Percentiles rank a stretch among this genome's conserved stretches.
Evolutionary conservation across 1,284 basidiomycete species (phyloP).

Genomic region (Marasmius tenuissimus): DNA sequence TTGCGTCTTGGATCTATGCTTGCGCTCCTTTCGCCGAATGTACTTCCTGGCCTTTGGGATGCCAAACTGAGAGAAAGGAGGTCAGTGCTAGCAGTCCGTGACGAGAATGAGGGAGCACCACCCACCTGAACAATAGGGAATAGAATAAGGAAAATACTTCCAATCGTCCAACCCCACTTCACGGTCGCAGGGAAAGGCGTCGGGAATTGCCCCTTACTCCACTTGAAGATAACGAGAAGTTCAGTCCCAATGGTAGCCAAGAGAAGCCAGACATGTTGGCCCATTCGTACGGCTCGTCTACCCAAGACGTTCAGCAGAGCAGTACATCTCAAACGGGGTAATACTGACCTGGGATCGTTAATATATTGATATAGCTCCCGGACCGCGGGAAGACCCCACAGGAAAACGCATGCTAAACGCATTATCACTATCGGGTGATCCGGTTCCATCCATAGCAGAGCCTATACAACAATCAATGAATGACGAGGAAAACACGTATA

Average conservation of each 20-base stretch:
- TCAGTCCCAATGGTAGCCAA: slow-evolving; percentile 81
- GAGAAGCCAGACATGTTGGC: slow-evolving; percentile 82
- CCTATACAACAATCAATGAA: slow-evolving; percentile 35
- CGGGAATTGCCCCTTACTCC: slow-evolving; percentile 71
- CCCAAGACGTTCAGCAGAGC: not conserved
- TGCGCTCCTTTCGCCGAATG: slow-evolving; percentile 40
- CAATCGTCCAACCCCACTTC: slow-evolving; percentile 64
- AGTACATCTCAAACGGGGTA: no score
- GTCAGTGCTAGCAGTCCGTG: not conserved
- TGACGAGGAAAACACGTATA: not conserved
- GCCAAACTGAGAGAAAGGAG: slow-evolving; percentile 43
- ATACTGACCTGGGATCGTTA: slow-evolving; percentile 69
- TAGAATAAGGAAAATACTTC: slow-evolving; percentile 53
- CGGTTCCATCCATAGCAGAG: slow-evolving; percentile 84
- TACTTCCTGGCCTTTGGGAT: slow-evolving; percentile 47
- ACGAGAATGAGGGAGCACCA: slow-evolving; percentile 21
- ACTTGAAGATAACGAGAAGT: slow-evolving; percentile 71
- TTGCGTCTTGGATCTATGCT: slow-evolving; percentile 35
- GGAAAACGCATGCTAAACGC: slow-evolving; percentile 72
- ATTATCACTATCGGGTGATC: slow-evolving; percentile 80
- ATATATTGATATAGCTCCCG: slow-evolving; percentile 80
- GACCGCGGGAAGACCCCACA: slow-evolving; percentile 80
- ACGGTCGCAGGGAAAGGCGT: slow-evolving; percentile 63
- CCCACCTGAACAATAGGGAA: slow-evolving; percentile 70
- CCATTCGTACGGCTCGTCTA: slow-evolving; percentile 80